Evolutionary conservation across 1,139 yeast species (phyloP).

Genomic region (Kodamaea derodonti): DNA sequence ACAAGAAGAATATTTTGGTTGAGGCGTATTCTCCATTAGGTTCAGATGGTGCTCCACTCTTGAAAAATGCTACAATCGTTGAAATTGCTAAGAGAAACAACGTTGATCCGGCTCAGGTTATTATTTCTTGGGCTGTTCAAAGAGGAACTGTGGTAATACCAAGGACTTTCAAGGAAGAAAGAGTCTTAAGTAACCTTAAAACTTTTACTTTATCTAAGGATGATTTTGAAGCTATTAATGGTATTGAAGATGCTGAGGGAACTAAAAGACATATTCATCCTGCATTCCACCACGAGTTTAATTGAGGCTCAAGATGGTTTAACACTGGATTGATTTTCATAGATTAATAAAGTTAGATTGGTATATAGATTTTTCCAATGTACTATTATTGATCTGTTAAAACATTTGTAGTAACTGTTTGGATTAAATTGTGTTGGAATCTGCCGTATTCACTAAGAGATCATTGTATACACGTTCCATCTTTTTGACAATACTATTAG

Average conservation of each 20-base stretch:
- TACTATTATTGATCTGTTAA: too few relatives aligned
- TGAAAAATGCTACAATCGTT: slow-evolving; percentile 13
- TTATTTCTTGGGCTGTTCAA: slow-evolving; percentile 19
- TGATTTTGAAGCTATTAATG: slow-evolving; percentile 14
- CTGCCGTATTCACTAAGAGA: too few relatives aligned
- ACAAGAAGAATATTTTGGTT: slow-evolving; percentile 13
- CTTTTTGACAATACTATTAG: too few relatives aligned
- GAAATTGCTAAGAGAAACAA: slow-evolving; percentile 15
- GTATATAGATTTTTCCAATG: too few relatives aligned
- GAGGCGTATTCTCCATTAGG: slow-evolving; percentile 24
- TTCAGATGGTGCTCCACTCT: slow-evolving; percentile 17
- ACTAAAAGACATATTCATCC: slow-evolving; percentile 14
- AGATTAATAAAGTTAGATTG: too few relatives aligned
- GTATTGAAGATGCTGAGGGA: slow-evolving; percentile 14
- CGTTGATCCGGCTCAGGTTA: slow-evolving; percentile 13
- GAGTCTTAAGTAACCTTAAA: slow-evolving; percentile 16
- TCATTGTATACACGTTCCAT: too few relatives aligned
- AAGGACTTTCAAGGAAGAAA: slow-evolving; percentile 15
- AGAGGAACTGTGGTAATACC: slow-evolving; percentile 22
- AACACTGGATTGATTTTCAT: too few relatives aligned
- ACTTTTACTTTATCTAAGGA: slow-evolving; percentile 13
- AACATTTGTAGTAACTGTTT: too few relatives aligned
- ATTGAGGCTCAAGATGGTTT: too few relatives aligned
- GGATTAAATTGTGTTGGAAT: too few relatives aligned
- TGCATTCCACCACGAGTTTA: slow-evolving; percentile 6